Base-by-base conservation (phyloP, 2,329 filamentous ascomycete species). In the Verticillium zaregamsianum region DNA sequence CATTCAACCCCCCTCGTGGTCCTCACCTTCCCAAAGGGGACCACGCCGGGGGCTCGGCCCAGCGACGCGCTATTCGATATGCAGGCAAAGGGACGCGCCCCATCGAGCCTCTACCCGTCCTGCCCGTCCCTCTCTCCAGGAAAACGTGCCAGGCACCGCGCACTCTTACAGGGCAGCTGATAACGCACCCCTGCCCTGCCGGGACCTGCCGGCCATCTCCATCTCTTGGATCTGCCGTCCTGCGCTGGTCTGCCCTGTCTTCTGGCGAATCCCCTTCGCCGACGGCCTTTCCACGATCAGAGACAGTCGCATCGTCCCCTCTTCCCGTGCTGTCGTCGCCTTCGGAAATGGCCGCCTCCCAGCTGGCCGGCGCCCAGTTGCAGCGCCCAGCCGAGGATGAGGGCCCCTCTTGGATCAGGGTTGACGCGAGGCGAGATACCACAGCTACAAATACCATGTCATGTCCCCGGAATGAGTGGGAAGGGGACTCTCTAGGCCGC, bases 141-240 rank as follows among this genome's bases (percentile, higher is more conserved):
- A 63, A 56, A 66, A 65, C 64, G 64, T 66, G 65, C 60, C 60
- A 64, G 63, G 65, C 62, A 65, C 57, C 40, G 60, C 56, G 49
- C 15, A 25, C 56, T 66, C 59, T 66, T 32, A 66, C 57, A 66
- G 65, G 65, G 45, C 64, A 63, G 61, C 63, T 65, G 59, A 66
- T 65, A 66, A 59, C 39, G 58, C 63, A 59, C 64, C 65, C 62
- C 59, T 37, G 28, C 45, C 45, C 45, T 25, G 45, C 20, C 45
- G 45, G 45, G 45, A 23, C 45, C 33, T 61, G 31, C 45, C n/a
- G 40, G 23, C 52, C 9, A 61, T 61, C 62, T 65, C 61, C 64
- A 54, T 33, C 25, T 33, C 54, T 33, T 55, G 25, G 25, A 55
- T 55, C 54, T 55, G 25, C 54, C 54, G 54, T 55, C 15, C 54